Evolutionary conservation across 202 grass and related monocot genomes (phyloP).

Genomic region (Saccharum hybrid): DNA sequence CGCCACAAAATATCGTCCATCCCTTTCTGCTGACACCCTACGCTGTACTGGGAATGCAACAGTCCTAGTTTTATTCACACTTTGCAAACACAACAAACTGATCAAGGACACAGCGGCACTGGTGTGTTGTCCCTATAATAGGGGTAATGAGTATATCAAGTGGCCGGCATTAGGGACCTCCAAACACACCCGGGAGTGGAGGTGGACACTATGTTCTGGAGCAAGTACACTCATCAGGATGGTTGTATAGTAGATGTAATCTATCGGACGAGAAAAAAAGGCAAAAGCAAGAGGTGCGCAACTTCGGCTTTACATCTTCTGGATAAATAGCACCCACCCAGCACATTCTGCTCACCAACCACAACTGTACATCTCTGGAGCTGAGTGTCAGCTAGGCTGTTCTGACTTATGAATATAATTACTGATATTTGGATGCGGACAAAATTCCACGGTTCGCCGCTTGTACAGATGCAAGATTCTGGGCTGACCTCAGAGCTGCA

Average conservation of each 20-base stretch:
- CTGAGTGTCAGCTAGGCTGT: constrained; percentile 37
- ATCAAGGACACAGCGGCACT: constrained; percentile 21
- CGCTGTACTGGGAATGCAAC: constrained; percentile 44
- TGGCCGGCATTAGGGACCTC: constrained; percentile 50
- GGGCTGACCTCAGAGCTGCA: constrained; percentile 19
- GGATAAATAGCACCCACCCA: constrained; percentile 49
- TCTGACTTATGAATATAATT: constrained; percentile 29
- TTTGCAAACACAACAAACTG: constrained; percentile 38
- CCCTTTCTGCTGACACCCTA: constrained; percentile 41
- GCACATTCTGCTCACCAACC: constrained; percentile 41
- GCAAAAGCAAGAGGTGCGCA: constrained; percentile 33
- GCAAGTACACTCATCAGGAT: constrained; percentile 37
- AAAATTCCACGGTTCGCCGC: constrained; percentile 42
- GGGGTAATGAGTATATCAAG: constrained; percentile 32
- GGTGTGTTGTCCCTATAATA: constrained; percentile 42
- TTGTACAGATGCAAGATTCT: constrained; percentile 39
- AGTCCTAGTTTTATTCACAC: constrained; percentile 46
- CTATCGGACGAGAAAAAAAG: constrained; percentile 38
- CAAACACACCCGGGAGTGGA: constrained; percentile 27
- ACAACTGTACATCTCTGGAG: constrained; percentile 42
- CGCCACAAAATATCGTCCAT: constrained; percentile 35
- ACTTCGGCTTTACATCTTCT: constrained; percentile 53
- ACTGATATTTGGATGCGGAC: constrained; percentile 9
- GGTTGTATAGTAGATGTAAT: constrained; percentile 32
- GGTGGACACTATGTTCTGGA: constrained; percentile 24